Evolutionary conservation across 805 yeast genomes (phyloP), one percentile per base, ranked within the genome.

Genomic region (Torulaspora microellipsoides): DNA sequence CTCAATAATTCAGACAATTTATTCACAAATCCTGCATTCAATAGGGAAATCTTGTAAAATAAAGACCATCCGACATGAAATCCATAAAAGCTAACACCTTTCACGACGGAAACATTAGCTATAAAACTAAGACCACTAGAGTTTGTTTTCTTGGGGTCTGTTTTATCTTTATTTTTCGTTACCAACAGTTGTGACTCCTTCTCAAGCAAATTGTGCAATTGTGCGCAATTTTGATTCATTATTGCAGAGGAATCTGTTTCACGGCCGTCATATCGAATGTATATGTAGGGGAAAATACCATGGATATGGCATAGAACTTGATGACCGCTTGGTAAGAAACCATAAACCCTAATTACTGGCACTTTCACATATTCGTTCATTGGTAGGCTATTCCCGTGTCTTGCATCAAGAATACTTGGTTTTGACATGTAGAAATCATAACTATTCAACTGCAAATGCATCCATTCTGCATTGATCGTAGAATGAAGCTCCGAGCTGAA

Each of bases 31-130:
- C 75, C 58, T 0, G 95, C 93, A 47, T 81, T 79, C 9, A 83
- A 56, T 10, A 89, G 58, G 37, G 78, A 75, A 1, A 93, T 75
- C 61, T 88, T 89, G 54, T 85, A 76, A 55, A 77, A 84, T 1
- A 76, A 65, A n/a, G 69, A 54, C 67, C 79, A 76, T 0, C 88
- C 88, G 2, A 77, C 71, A 51, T 78, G 79, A 60, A 75, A 91
- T 0, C 98, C 98, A 60, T 93, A 93, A 38, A 90, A 83, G 0
- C 95, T 91, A 0, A 77, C 70, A 0, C 83, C 96, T 49, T 80
- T 78, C 41, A 95, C 84, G 0, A 86, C 47, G 0, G 80, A 70
- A 0, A 85, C 73, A 42, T 76, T 73, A 0, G 88, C 81, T 33
- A 85, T 66, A 54, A 69, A 82, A 30, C 68, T 70, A 36, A 62